A percentile compares a stretch with the other conserved stretches of the same genome.
Evolutionary conservation across 306 rosid species (phyloP).

Genomic region (Cucurbita maxima): DNA sequence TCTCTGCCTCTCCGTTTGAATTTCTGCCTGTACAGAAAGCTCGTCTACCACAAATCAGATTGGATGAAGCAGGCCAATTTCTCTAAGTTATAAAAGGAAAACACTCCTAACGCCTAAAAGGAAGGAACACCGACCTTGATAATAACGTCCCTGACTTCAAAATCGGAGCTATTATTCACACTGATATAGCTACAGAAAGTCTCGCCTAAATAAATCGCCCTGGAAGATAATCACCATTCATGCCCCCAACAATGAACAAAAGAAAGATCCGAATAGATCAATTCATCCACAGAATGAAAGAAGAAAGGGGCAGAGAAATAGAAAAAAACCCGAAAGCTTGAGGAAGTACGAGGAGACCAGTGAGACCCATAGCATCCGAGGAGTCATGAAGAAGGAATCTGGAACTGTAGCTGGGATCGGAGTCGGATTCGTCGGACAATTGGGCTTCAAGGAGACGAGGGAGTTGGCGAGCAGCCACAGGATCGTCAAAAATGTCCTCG

Average conservation of each 20-base stretch:
- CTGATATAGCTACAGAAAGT: slow-evolving; percentile 93
- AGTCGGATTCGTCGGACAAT: slow-evolving; percentile 11
- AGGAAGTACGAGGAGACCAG: slow-evolving; percentile 95
- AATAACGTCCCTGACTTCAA: slow-evolving; percentile 65
- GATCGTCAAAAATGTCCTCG: slow-evolving; percentile 74
- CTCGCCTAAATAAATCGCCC: slow-evolving; percentile 94
- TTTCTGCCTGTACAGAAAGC: slow-evolving; percentile 52
- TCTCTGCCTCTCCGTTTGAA: slow-evolving; percentile 93
- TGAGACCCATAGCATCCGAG: slow-evolving; percentile 76
- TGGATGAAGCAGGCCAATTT: background rate
- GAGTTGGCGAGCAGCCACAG: slow-evolving; percentile 29
- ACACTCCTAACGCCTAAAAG: background rate
- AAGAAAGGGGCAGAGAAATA: background rate
- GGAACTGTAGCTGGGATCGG: slow-evolving; percentile 56
- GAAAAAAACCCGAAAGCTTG: slow-evolving; percentile 66
- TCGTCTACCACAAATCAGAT: background rate
- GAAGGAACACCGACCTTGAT: slow-evolving; percentile 42
- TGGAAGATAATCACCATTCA: slow-evolving; percentile 11
- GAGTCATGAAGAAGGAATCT: slow-evolving; percentile 63
- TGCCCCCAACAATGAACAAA: background rate
- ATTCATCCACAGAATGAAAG: background rate
- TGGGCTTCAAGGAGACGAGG: slow-evolving; percentile 20
- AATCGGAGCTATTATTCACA: slow-evolving; percentile 79
- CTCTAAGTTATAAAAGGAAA: background rate
- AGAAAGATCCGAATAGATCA: background rate